Evolutionary conservation across 2,329 filamentous ascomycete species (phyloP), one percentile per base, ranked within the genome.

Genomic region (Penicillium polonicum): DNA sequence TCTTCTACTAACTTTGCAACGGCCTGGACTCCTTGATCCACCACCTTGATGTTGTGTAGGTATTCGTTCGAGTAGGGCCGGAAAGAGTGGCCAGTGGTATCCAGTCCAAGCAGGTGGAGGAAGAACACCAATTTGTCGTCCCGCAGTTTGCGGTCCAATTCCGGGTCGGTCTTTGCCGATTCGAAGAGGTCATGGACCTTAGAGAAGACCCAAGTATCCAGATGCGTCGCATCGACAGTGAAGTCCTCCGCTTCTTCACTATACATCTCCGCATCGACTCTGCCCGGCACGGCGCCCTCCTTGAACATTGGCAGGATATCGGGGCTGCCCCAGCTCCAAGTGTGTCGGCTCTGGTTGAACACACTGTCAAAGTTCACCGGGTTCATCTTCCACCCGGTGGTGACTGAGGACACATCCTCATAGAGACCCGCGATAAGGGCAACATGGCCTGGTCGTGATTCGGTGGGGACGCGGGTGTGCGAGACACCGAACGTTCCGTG

Each of bases 301-400:
- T 95, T 87, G 72, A 99, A 99, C 94, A 99, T 99, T 54, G 90
- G 90, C 64, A 99, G 78, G 68, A 99, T 99, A 76, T 99, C 94
- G 1, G 94, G 94, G 70, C 92, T 97, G 2, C 94, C 94, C 94
- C 94, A 99, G 74, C 92, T 96, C 94, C 94, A 99, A 8, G 95
- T 99, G 77, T 99, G 95, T 45, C 88, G 83, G 72, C 93, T 97
- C 61, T 91, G 86, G 74, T 99, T 99, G 83, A 99, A 99, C 12
- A 99, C 92, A 70, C 93, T 97, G 78, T 99, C 94, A 70, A 99
- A 99, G 72, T 97, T 90, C 70, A 99, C 94, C 0, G 94, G 94
- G 72, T 99, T 99, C 66, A 97, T 79, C 78, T 99, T 97, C 94
- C 94, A 99, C 17, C 94, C 94, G 1, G 95, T 99, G 31, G 90